These are phyloP conservation scores for Botrytis tulipae DNA, from an alignment of 2,329 filamentous ascomycete species.

Conservation along the genomic window DNA sequence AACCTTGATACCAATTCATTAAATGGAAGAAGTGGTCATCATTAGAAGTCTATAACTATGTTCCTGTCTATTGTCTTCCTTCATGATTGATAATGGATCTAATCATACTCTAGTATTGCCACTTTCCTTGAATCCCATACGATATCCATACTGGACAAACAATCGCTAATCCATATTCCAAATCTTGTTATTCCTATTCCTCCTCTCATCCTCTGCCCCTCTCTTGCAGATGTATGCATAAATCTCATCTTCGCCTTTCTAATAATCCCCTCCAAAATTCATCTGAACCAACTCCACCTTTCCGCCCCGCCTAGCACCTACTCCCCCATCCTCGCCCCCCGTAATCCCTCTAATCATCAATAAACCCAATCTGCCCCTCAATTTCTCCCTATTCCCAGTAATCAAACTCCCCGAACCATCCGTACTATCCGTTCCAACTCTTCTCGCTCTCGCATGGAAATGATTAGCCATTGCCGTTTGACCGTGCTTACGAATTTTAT, in stretches of 20 bases:
- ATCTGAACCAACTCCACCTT: constrained; percentile 5
- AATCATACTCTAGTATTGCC: neutral
- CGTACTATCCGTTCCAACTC: neutral
- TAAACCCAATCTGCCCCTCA: neutral
- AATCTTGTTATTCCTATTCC: neutral
- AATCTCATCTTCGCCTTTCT: neutral
- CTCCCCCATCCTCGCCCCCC: no score
- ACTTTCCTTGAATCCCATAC: neutral
- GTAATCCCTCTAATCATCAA: constrained; percentile 9
- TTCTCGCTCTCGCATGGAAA: constrained; percentile 5
- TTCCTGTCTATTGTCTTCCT: neutral
- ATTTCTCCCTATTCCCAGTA: neutral
- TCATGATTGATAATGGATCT: neutral
- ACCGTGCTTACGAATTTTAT: neutral
- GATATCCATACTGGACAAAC: neutral
- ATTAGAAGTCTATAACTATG: no score
- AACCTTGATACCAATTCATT: neutral
- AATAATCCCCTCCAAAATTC: constrained; percentile 13
- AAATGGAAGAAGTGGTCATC: rapidly evolving
- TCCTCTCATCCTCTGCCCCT: neutral
- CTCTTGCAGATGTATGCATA: no score
- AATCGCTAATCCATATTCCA: neutral
- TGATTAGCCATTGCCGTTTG: constrained; percentile 1
- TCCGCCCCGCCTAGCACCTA: neutral
- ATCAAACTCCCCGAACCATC: neutral